These are phyloP conservation scores for Rhodotorula taiwanensis DNA, from an alignment of 768 basidiomycete species.

Conservation along the genomic window DNA sequence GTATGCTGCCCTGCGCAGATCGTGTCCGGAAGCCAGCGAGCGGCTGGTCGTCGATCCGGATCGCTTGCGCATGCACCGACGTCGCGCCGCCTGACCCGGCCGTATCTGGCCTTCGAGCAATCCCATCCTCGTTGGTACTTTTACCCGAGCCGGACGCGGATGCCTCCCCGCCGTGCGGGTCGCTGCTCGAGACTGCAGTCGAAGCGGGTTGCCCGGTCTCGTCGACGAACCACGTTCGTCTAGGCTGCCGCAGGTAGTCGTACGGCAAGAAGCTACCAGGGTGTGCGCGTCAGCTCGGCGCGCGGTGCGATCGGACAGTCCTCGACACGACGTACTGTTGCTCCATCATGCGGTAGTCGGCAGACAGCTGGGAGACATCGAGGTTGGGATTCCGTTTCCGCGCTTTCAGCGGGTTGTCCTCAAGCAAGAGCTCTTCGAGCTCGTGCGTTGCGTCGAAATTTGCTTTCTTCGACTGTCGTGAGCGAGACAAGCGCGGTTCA, in stretches of 20 bases:
- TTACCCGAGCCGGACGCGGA: neutral
- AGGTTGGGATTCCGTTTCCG: conserved; percentile 84
- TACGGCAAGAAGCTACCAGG: conserved; percentile 24
- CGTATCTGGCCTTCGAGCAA: neutral
- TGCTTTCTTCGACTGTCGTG: conserved; percentile 81
- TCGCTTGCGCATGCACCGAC: conserved; percentile 11
- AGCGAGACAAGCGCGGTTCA: neutral
- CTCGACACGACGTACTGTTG: conserved; percentile 60
- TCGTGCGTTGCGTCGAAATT: conserved; percentile 99
- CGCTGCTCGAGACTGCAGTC: neutral
- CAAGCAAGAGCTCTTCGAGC: conserved; percentile 85
- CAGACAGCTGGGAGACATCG: conserved; percentile 73
- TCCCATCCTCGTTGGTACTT: neutral
- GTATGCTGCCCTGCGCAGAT: neutral
- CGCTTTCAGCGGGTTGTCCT: conserved; percentile 95
- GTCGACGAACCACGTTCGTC: conserved; percentile 30
- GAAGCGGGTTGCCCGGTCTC: neutral
- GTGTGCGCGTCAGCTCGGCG: neutral
- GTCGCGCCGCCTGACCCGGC: neutral
- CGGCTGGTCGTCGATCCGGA: conserved; percentile 33
- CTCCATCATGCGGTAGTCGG: conserved; percentile 96
- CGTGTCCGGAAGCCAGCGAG: conserved; percentile 1
- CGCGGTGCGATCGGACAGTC: neutral
- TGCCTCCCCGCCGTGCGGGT: neutral
- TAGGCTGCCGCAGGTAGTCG: conserved; percentile 27